Evolutionary conservation across 129 eudicot genomes (phyloP).

Genomic region (sunflower (Helianthus annuus)): DNA sequence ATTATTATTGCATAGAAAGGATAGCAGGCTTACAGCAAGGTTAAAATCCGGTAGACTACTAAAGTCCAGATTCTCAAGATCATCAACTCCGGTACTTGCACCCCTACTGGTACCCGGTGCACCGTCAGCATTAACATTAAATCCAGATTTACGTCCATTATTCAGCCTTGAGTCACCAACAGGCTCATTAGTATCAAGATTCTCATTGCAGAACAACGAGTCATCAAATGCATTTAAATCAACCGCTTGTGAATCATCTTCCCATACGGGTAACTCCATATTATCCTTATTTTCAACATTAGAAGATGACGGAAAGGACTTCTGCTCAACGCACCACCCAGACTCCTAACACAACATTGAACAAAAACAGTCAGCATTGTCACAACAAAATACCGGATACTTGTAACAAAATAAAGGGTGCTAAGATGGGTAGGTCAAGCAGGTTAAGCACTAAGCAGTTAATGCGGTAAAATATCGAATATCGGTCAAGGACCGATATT

Average conservation of each 20-base stretch:
- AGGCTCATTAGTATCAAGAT: slow-evolving; percentile 33
- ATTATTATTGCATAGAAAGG: slow-evolving; percentile 2
- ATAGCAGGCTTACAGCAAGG: slow-evolving; percentile 52
- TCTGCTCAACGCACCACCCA: slow-evolving; percentile 27
- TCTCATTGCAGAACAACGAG: slow-evolving; percentile 57
- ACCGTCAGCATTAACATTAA: slow-evolving; percentile 13
- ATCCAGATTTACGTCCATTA: slow-evolving; percentile 25
- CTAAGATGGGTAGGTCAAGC: not conserved
- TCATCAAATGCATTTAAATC: slow-evolving; percentile 43
- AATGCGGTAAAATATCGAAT: too few species aligned
- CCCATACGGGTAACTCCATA: slow-evolving; percentile 36
- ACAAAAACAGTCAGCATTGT: slow-evolving; percentile 11
- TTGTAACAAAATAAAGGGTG: not conserved
- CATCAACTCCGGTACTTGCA: slow-evolving; percentile 43
- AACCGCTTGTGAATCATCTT: slow-evolving; percentile 52
- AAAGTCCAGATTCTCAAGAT: slow-evolving; percentile 65
- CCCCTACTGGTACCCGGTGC: slow-evolving; percentile 20
- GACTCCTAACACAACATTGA: slow-evolving; percentile 41
- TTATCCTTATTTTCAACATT: slow-evolving; percentile 32
- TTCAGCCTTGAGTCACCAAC: slow-evolving; percentile 32
- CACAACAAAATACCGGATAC: slow-evolving; percentile 10
- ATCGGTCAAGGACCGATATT: too few species aligned
- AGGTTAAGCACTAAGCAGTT: not conserved
- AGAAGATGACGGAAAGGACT: slow-evolving; percentile 28
- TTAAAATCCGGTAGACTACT: slow-evolving; percentile 74